Evolutionary conservation across 2,329 filamentous ascomycete genomes (phyloP).

Genomic region (Diplodia mutila): DNA sequence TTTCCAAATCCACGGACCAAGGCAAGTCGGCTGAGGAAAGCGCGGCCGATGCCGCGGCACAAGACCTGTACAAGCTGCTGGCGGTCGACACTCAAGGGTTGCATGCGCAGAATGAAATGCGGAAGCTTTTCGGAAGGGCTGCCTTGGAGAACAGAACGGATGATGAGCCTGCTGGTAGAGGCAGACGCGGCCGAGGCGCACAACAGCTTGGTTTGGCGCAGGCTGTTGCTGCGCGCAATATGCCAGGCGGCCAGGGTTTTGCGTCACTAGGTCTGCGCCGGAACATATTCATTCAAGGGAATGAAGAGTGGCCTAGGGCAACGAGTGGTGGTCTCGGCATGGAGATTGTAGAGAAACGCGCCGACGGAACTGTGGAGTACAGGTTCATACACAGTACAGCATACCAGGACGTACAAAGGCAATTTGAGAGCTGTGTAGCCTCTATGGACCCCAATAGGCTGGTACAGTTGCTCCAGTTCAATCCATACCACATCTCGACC

Average conservation of each 20-base stretch:
- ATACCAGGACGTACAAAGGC: constrained; percentile 74
- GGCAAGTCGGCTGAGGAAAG: constrained; percentile 36
- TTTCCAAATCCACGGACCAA: constrained; percentile 25
- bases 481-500: constrained; percentile 90
- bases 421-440: constrained; percentile 80
- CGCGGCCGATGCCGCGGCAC: constrained; percentile 43
- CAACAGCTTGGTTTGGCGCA: constrained; percentile 63
- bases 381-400: constrained; percentile 72
- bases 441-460: constrained; percentile 82
- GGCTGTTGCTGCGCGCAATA: constrained; percentile 59
- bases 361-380: constrained; percentile 70
- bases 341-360: constrained; percentile 64
- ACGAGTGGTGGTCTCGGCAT: constrained; percentile 83
- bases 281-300: constrained; percentile 84
- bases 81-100: constrained; percentile 72
- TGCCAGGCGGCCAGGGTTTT: constrained; percentile 65
- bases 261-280: constrained; percentile 72
- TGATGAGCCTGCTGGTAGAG: constrained; percentile 55
- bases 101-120: constrained; percentile 91
- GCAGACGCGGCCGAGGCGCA: constrained; percentile 60
- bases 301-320: constrained; percentile 82
- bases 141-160: constrained; percentile 59
- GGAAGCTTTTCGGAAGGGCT: constrained; percentile 68
- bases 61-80: constrained; percentile 59
- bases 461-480: constrained; percentile 71